Conservation (phyloP, 768 basidiomycete genomes). For the Gyrodon lividus region DNA sequence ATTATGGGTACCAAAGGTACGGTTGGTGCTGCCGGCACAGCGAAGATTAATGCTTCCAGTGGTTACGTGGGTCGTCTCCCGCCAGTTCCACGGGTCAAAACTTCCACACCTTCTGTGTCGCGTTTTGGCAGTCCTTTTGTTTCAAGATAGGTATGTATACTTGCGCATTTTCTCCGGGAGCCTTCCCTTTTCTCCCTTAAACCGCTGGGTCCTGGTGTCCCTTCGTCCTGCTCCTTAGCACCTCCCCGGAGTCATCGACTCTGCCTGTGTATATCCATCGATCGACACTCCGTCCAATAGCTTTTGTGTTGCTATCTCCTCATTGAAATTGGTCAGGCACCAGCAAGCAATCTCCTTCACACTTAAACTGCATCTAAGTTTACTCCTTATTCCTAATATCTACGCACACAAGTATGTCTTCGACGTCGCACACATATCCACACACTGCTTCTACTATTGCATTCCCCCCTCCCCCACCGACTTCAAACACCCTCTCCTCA, state of each 20-base stretch:
- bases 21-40: not conserved
- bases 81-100: not conserved
- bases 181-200: conserved; percentile 13
- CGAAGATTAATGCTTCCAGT: not conserved
- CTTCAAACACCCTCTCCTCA: conserved; percentile 51
- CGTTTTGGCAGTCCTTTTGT: conserved; percentile 23
- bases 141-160: conserved; percentile 12
- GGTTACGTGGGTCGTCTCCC: not conserved
- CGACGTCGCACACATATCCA: conserved; percentile 4
- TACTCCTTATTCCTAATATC: conserved; percentile 10
- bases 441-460: not conserved
- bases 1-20: not conserved
- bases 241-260: not conserved
- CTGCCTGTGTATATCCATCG: not conserved
- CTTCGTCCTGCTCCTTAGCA: not conserved
- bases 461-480: conserved; percentile 47
- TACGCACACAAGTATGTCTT: not conserved
- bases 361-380: not conserved
- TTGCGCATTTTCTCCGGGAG: not conserved
- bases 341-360: conserved; percentile 7
- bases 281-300: not conserved
- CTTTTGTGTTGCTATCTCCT: not conserved
- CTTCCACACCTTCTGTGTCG: not conserved
- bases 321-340: conserved; percentile 26
- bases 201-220: conserved; percentile 15